These are phyloP conservation scores for Colletotrichum gloeosporioides DNA, from an alignment of 2,329 filamentous ascomycete genomes.

Conservation along the genomic window DNA sequence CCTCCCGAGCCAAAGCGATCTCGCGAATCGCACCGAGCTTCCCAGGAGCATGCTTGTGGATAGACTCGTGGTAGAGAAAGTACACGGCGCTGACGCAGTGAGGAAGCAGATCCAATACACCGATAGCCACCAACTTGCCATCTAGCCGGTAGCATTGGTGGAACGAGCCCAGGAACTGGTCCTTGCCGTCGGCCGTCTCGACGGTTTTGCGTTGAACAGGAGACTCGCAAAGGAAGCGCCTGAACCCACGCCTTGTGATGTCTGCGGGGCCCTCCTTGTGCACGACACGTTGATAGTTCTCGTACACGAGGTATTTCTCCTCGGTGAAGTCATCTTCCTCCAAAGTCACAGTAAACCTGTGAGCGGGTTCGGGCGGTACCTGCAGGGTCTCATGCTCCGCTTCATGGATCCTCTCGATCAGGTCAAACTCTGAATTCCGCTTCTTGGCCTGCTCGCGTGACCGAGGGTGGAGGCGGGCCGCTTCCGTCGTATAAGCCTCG, in stretches of 20 bases:
- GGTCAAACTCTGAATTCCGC: constrained; percentile 71
- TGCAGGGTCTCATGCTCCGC: constrained; percentile 62
- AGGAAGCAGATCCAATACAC: constrained; percentile 78
- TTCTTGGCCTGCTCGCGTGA: constrained; percentile 69
- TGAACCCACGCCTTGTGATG: constrained; percentile 68
- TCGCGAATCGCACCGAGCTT: constrained; percentile 79
- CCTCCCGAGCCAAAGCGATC: constrained; percentile 72
- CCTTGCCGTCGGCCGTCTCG: constrained; percentile 51
- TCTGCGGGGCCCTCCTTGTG: constrained; percentile 69
- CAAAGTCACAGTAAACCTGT: constrained; percentile 72
- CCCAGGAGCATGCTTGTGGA: constrained; percentile 72
- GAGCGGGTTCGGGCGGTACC: constrained; percentile 67
- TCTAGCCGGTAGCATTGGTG: constrained; percentile 85
- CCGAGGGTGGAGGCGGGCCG: constrained; percentile 68
- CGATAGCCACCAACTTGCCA: constrained; percentile 76
- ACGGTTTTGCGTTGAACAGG: constrained; percentile 59
- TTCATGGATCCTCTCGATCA: constrained; percentile 72
- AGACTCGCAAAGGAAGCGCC: constrained; percentile 75
- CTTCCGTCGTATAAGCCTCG: constrained; percentile 69
- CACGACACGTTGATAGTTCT: constrained; percentile 77
- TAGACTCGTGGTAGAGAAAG: constrained; percentile 80
- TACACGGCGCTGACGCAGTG: constrained; percentile 83
- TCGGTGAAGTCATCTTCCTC: constrained; percentile 74
- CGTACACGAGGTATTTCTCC: constrained; percentile 76
- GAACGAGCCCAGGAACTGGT: constrained; percentile 70